Evolutionary conservation across 345 rosid species (phyloP).

Genomic region (Eucalyptus lansdowneana): DNA sequence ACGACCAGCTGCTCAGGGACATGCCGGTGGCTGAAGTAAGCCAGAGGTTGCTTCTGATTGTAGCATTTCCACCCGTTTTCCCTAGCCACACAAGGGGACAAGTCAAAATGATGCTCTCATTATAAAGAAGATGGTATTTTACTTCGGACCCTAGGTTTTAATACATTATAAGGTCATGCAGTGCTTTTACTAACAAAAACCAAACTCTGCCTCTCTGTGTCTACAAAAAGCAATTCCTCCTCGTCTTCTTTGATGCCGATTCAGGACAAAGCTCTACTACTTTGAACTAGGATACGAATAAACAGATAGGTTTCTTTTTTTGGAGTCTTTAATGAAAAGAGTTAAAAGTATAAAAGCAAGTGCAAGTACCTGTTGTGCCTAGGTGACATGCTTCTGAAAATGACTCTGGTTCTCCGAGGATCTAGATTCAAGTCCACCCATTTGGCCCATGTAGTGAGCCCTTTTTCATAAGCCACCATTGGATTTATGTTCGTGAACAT

Average conservation of each 20-base stretch:
- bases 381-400: conserved; percentile 65
- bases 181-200: not conserved
- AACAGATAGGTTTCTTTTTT: not conserved
- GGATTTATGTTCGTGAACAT: conserved; percentile 38
- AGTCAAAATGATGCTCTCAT: not conserved
- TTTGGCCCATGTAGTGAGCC: conserved; percentile 67
- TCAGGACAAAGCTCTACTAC: not conserved
- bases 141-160: not conserved
- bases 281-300: not conserved
- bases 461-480: conserved; percentile 60
- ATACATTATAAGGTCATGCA: not conserved
- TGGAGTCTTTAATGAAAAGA: not conserved
- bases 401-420: conserved; percentile 38
- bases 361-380: conserved; percentile 46
- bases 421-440: conserved; percentile 55
- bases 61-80: conserved; percentile 84
- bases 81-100: conserved; percentile 14
- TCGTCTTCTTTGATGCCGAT: not conserved
- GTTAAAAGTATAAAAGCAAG: not conserved
- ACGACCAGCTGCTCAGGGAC: conserved; percentile 54
- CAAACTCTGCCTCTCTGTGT: not conserved
- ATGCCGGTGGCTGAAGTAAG: conserved; percentile 44
- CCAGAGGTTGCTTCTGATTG: conserved; percentile 62
- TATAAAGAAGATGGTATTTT: not conserved
- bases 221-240: not conserved